These are phyloP conservation scores for Quillaja saponaria DNA, from an alignment of 306 rosid species.

Conservation along the genomic window DNA sequence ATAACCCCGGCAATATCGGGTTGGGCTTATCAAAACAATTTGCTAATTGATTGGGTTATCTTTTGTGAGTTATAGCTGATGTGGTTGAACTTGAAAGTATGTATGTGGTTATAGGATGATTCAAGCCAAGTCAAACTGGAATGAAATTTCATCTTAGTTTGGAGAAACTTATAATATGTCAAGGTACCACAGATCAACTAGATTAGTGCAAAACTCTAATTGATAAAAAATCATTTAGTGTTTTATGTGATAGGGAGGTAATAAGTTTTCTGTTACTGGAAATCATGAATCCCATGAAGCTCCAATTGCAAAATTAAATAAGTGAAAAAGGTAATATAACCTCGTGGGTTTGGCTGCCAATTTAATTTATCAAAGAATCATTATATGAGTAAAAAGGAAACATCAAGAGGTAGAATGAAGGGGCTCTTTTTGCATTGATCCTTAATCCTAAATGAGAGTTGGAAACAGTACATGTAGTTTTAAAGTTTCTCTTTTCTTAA, in stretches of 20 bases:
- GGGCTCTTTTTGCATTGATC: background rate
- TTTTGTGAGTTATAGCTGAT: background rate
- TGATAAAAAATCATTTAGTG: too few species aligned
- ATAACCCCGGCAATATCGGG: too few species aligned
- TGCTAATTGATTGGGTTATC: background rate
- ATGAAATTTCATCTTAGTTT: background rate
- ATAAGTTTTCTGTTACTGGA: too few species aligned
- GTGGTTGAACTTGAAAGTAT: background rate
- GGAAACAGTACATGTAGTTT: background rate
- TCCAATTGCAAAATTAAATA: too few species aligned
- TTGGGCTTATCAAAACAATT: background rate
- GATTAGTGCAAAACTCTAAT: background rate
- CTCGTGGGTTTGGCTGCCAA: too few species aligned
- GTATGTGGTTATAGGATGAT: background rate
- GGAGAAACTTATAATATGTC: background rate
- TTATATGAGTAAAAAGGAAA: conserved; percentile 1
- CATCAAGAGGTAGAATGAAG: background rate
- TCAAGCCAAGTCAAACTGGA: background rate
- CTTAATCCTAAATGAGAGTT: background rate
- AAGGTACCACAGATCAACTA: background rate
- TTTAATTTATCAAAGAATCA: too few species aligned
- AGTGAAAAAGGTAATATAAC: too few species aligned
- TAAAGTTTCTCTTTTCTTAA: background rate
- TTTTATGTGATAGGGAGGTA: too few species aligned
- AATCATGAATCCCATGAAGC: too few species aligned